These are phyloP conservation scores for Cinchona pubescens DNA, from an alignment of 257 asterid species.

Conservation along the genomic window DNA sequence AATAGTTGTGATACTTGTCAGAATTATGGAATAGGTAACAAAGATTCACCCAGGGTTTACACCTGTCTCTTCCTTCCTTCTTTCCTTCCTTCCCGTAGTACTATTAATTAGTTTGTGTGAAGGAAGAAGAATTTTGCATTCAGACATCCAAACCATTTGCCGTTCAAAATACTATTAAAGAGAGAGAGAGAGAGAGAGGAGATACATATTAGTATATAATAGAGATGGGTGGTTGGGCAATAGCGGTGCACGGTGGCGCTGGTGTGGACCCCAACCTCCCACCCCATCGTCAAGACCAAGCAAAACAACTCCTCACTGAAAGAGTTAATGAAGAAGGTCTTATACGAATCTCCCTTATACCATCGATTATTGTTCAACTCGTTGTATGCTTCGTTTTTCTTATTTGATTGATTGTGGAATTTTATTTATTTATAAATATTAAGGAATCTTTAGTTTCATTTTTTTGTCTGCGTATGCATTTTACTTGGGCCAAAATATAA, in stretches of 20 bases:
- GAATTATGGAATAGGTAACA: no score
- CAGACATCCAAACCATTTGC: neutral
- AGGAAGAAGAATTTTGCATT: no score
- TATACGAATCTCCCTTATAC: conserved; percentile 66
- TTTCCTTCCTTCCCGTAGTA: neutral
- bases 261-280: conserved; percentile 99
- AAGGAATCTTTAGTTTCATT: no score
- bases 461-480: no score
- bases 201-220: no score
- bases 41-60: no score
- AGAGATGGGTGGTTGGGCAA: conserved; percentile 93
- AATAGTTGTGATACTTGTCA: no score
- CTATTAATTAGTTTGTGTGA: neutral
- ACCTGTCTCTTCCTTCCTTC: neutral
- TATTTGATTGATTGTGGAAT: neutral
- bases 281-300: conserved; percentile 67
- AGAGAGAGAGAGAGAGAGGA: no score
- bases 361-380: conserved; percentile 86
- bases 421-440: neutral
- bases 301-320: conserved; percentile 79
- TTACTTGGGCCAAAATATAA: no score
- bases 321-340: no score
- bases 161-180: neutral
- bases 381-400: conserved; percentile 47
- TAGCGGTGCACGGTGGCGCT: conserved; percentile 99